phyloP scores from a whole-genome alignment of 1,284 basidiomycete species.

The Boletellus deceptivus region DNA sequence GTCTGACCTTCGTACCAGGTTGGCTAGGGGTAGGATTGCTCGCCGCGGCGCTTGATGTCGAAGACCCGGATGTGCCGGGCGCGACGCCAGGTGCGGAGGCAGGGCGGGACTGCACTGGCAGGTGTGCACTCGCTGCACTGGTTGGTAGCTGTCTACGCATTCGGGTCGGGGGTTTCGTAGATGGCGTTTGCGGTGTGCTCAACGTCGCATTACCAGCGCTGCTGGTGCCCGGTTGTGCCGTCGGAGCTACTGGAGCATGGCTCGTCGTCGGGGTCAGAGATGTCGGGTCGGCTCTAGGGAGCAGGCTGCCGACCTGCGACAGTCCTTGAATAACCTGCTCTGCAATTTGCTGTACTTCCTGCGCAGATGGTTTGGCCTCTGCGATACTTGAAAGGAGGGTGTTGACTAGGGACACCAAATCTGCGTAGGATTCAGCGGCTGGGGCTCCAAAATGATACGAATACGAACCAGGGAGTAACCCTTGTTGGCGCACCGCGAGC shows the following conservation, averaged over 20 bases:
- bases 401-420: neutral
- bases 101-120: no score
- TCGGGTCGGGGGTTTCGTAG: neutral
- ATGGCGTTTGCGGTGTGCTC: conserved; percentile 1
- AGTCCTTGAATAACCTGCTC: conserved; percentile 1
- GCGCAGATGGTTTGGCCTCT: conserved; percentile 17
- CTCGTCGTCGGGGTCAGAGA: neutral
- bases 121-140: neutral
- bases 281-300: conserved; percentile 3
- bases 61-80: neutral
- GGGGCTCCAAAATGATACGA: neutral
- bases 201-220: neutral
- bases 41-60: neutral
- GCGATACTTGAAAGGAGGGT: neutral
- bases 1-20: no score
- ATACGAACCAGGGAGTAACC: neutral
- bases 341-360: neutral
- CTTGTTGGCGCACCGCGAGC: conserved; percentile 11
- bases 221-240: no score
- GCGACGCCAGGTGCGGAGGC: neutral
- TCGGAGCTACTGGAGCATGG: no score
- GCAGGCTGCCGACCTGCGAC: neutral
- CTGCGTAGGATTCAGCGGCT: conserved; percentile 8
- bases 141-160: conserved; percentile 17
- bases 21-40: neutral